A percentile compares a stretch with the other conserved stretches of the same genome.
Evolutionary conservation across 148 eudicot species (phyloP).

Genomic region (Polygonum maritimum): DNA sequence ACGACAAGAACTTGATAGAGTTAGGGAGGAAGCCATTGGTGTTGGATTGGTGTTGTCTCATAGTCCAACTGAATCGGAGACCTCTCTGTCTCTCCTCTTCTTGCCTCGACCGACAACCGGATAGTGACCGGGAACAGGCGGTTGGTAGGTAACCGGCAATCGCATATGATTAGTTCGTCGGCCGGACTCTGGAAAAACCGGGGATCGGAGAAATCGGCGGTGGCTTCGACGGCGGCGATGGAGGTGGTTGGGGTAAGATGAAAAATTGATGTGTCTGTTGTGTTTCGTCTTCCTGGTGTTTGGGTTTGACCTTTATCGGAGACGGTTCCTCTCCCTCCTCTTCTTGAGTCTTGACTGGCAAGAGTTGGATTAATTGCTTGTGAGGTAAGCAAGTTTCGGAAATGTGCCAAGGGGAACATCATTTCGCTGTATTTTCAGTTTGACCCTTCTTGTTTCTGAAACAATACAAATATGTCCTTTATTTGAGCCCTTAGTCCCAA

Average conservation of each 20-base stretch:
- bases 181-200: background rate
- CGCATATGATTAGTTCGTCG: conserved; percentile 12
- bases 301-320: conserved; percentile 9
- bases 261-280: background rate
- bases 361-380: conserved; percentile 10
- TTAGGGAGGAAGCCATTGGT: conserved; percentile 52
- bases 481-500: background rate
- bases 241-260: conserved; percentile 8
- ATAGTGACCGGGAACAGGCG: conserved; percentile 20
- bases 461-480: background rate
- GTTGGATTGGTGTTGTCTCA: conserved; percentile 42
- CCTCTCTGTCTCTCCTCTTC: conserved; percentile 6
- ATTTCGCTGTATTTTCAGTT: background rate
- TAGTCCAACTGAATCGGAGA: conserved; percentile 22
- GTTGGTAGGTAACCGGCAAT: conserved; percentile 10
- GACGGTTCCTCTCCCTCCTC: conserved; percentile 8
- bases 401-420: background rate
- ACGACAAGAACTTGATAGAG: conserved; percentile 74
- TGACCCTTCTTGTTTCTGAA: background rate
- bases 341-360: conserved; percentile 9
- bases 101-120: conserved; percentile 24
- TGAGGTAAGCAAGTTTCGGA: conserved; percentile 2
- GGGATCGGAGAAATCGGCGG: background rate
- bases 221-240: background rate
- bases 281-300: conserved; percentile 5